Conservation (phyloP, 768 basidiomycete genomes). For the Boletus pseudopeckii region DNA sequence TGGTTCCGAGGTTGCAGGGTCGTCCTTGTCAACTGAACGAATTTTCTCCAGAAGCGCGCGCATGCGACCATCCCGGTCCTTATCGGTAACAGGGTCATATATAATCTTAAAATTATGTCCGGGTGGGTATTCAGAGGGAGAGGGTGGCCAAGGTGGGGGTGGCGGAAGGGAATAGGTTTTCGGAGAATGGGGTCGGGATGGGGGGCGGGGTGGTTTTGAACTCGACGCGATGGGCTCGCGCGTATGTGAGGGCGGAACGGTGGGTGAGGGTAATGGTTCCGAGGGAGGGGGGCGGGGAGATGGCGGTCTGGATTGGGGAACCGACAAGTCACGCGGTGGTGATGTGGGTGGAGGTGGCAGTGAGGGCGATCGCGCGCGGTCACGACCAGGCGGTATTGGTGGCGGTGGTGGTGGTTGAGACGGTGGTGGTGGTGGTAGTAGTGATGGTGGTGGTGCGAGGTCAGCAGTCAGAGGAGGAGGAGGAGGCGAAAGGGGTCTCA, state of each 20-base stretch:
- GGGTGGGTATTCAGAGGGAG: slow-evolving; percentile 44
- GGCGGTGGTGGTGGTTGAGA: slow-evolving; percentile 12
- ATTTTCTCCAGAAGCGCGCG: slow-evolving; percentile 42
- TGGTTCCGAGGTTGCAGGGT: slow-evolving; percentile 23
- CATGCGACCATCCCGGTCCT: slow-evolving; percentile 38
- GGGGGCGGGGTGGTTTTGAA: slow-evolving; percentile 16
- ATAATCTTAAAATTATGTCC: slow-evolving; percentile 58
- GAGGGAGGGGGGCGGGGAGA: slow-evolving; percentile 25
- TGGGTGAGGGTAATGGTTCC: slow-evolving; percentile 14
- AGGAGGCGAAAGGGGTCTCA: slow-evolving; percentile 26
- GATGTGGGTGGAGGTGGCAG: slow-evolving; percentile 27
- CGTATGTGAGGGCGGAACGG: slow-evolving; percentile 25
- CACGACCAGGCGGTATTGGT: slow-evolving; percentile 10
- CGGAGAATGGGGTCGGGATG: slow-evolving; percentile 22
- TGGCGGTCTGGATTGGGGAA: slow-evolving; percentile 28
- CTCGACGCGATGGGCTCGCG: slow-evolving; percentile 29
- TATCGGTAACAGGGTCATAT: slow-evolving; percentile 58
- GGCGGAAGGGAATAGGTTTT: slow-evolving; percentile 40
- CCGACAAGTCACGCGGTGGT: slow-evolving; percentile 21
- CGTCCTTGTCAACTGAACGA: slow-evolving; percentile 31
- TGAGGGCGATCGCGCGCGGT: slow-evolving; percentile 22
- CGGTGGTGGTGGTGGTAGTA: slow-evolving; percentile 17
- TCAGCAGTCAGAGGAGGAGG: slow-evolving; percentile 12
- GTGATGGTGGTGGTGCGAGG: slow-evolving; percentile 20
- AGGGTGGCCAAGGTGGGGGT: slow-evolving; percentile 55